These are phyloP conservation scores for Chlorella sp. DNA, from an alignment of 139 green algal species.

Conservation along the genomic window DNA sequence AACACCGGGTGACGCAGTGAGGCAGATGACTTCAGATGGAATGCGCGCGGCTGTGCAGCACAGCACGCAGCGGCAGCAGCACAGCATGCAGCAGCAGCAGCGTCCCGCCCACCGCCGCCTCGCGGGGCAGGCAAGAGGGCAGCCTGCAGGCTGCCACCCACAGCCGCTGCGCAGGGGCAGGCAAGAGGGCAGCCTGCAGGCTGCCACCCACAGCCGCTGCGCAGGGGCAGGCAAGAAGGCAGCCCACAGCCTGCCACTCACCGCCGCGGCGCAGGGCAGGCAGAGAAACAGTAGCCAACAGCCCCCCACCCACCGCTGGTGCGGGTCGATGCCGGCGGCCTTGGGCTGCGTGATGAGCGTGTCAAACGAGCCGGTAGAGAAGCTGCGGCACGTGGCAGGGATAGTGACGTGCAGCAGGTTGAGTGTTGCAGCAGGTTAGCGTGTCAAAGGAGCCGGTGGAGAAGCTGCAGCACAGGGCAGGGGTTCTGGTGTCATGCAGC, in stretches of 20 bases:
- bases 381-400: constrained; percentile 68
- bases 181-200: too few relatives aligned
- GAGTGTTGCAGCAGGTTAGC: constrained; percentile 40
- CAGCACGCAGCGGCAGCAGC: too few relatives aligned
- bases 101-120: too few relatives aligned
- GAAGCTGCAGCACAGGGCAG: constrained; percentile 80
- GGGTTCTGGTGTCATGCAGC: too few relatives aligned
- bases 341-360: constrained; percentile 54
- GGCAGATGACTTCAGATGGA: too few relatives aligned
- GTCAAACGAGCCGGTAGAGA: constrained; percentile 72
- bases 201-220: background rate
- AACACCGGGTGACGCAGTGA: too few relatives aligned
- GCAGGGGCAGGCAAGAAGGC: too few relatives aligned
- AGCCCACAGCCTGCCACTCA: background rate
- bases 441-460: constrained; percentile 69
- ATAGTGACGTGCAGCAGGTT: too few relatives aligned
- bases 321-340: constrained; percentile 9
- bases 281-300: background rate
- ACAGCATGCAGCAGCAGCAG: too few relatives aligned
- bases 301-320: constrained; percentile 22
- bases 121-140: too few relatives aligned
- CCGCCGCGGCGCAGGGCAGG: background rate
- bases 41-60: too few relatives aligned
- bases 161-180: background rate
- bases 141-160: background rate